Conservation (phyloP, 2,329 filamentous ascomycete species). For the Penicillium sp. region DNA sequence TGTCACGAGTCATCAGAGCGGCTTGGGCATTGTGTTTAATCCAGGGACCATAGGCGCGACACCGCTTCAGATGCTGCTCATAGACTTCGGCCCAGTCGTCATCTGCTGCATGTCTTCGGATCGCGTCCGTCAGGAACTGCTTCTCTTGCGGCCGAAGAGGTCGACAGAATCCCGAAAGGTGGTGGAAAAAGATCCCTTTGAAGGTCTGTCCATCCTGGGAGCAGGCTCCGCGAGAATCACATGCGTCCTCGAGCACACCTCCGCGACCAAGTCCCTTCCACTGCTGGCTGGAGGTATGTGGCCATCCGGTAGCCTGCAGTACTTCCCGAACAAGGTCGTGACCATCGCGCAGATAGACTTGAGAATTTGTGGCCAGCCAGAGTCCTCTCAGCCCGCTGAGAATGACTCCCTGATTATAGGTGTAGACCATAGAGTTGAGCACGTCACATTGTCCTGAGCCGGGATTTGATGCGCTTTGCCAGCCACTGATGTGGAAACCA, state of each 20-base stretch:
- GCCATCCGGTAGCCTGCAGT: conserved; percentile 76
- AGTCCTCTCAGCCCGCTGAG: conserved; percentile 77
- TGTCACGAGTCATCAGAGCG: conserved; percentile 67
- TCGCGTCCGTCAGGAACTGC: conserved; percentile 43
- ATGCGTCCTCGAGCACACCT: conserved; percentile 80
- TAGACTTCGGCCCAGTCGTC: conserved; percentile 46
- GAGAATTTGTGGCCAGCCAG: conserved; percentile 73
- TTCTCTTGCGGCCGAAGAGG: conserved; percentile 54
- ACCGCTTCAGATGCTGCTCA: conserved; percentile 58
- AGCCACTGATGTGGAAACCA: conserved; percentile 79
- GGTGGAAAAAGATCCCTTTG: conserved; percentile 94
- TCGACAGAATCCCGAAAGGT: conserved; percentile 74
- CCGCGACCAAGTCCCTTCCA: conserved; percentile 76
- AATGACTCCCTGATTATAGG: conserved; percentile 92
- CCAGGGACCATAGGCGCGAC: conserved; percentile 68
- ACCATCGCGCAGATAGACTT: conserved; percentile 71
- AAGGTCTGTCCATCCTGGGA: conserved; percentile 85
- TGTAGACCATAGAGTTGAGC: conserved; percentile 86
- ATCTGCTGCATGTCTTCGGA: conserved; percentile 27
- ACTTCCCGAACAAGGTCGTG: conserved; percentile 73
- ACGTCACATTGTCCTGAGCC: conserved; percentile 73
- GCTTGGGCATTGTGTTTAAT: conserved; percentile 74
- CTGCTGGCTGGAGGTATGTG: conserved; percentile 38
- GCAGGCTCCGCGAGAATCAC: conserved; percentile 71
- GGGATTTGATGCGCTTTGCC: conserved; percentile 53